These are phyloP conservation scores for Spathaspora girioi DNA, from an alignment of 805 yeast species.

Conservation along the genomic window DNA sequence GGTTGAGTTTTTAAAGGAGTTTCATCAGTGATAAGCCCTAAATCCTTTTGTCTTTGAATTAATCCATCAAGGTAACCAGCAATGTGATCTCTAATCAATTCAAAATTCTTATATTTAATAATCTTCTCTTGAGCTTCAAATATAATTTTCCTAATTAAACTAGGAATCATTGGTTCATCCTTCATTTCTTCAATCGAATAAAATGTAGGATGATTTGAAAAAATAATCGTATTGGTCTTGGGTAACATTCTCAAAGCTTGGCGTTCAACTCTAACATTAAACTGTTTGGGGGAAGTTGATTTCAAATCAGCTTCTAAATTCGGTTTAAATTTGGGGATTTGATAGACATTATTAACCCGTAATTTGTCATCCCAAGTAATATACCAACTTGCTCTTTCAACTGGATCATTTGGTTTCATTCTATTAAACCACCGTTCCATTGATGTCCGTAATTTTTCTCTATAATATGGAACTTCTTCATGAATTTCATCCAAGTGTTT, in stretches of 20 bases:
- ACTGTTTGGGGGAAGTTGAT: conserved; percentile 45
- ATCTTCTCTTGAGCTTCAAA: conserved; percentile 67
- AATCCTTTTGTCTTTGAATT: conserved; percentile 54
- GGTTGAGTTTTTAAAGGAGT: conserved; percentile 57
- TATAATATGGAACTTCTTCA: conserved; percentile 65
- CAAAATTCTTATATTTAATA: conserved; percentile 61
- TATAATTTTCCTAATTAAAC: conserved; percentile 62
- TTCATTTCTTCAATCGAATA: conserved; percentile 75
- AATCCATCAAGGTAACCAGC: conserved; percentile 53
- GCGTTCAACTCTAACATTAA: conserved; percentile 68
- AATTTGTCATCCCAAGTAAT: conserved; percentile 71
- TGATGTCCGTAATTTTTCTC: conserved; percentile 58
- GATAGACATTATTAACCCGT: conserved; percentile 53
- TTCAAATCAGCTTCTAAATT: conserved; percentile 27
- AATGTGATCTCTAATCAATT: conserved; percentile 55
- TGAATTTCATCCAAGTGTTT: conserved; percentile 62
- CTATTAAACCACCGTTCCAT: conserved; percentile 73
- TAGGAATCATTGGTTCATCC: conserved; percentile 76
- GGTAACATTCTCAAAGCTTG: conserved; percentile 70
- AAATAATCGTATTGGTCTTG: conserved; percentile 59
- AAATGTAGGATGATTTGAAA: conserved; percentile 76
- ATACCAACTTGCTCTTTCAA: conserved; percentile 75
- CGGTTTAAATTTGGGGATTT: conserved; percentile 43
- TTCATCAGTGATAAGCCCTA: conserved; percentile 51
- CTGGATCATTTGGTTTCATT: conserved; percentile 58